Evolutionary conservation across 306 rosid genomes (phyloP).

Genomic region (Corylus heterophylla): DNA sequence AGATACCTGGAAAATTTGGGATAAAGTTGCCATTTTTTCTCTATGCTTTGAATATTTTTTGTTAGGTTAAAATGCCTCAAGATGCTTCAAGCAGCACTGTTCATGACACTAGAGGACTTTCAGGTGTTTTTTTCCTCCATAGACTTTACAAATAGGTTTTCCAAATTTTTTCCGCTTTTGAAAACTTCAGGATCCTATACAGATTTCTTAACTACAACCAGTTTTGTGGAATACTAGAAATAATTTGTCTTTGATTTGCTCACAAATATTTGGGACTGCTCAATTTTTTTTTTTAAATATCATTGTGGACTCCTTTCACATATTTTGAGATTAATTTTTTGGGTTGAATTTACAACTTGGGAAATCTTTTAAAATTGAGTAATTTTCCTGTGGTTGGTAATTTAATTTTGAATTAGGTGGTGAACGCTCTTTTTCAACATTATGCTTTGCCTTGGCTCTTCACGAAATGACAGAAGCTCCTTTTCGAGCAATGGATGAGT

Average conservation of each 20-base stretch:
- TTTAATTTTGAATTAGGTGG: conserved; percentile 58
- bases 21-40: neutral
- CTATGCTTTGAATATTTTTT: conserved; percentile 19
- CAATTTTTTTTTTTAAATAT: too few relatives aligned
- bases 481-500: conserved; percentile 96
- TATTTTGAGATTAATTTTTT: neutral
- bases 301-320: too few relatives aligned
- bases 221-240: neutral
- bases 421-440: conserved; percentile 91
- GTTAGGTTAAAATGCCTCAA: conserved; percentile 93
- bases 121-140: conserved; percentile 53
- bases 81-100: conserved; percentile 80
- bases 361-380: neutral
- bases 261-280: neutral
- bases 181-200: conserved; percentile 1
- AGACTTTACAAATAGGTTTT: neutral
- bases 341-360: neutral
- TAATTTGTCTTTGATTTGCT: neutral
- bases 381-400: neutral
- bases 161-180: neutral
- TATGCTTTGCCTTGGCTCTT: conserved; percentile 89
- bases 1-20: neutral
- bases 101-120: conserved; percentile 83
- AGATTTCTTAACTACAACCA: neutral
- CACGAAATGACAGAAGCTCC: conserved; percentile 97